A percentile compares a stretch with the other conserved stretches of the same genome.
Conservation (phyloP, 805 yeast species). For the Schizosaccharomyces osmophilus region DNA sequence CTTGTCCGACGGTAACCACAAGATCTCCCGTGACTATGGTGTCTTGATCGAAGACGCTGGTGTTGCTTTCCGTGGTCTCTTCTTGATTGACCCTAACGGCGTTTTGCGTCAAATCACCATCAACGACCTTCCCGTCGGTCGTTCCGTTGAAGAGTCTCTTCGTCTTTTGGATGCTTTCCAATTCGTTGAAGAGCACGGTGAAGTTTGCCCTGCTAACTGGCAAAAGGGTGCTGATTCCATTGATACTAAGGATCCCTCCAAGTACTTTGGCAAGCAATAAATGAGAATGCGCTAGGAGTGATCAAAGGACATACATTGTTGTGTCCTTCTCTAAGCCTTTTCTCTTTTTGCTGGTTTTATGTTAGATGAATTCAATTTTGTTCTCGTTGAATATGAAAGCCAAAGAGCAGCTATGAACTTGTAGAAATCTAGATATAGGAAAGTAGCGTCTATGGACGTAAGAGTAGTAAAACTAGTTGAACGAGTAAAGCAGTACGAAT, state of each 20-base stretch:
- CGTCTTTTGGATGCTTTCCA: slow-evolving; percentile 98
- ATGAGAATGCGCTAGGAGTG: neutral
- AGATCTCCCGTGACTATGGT: slow-evolving; percentile 87
- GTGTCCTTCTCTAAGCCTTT: neutral
- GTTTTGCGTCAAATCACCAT: slow-evolving; percentile 84
- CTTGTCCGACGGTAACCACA: slow-evolving; percentile 89
- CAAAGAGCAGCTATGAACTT: no score
- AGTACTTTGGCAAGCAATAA: slow-evolving; percentile 28
- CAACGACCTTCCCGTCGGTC: slow-evolving; percentile 98
- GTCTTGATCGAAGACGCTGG: slow-evolving; percentile 92
- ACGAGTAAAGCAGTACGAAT: no score
- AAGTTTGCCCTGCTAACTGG: slow-evolving; percentile 99
- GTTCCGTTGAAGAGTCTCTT: slow-evolving; percentile 92
- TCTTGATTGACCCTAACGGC: slow-evolving; percentile 91
- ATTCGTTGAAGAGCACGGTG: slow-evolving; percentile 97
- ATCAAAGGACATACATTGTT: neutral
- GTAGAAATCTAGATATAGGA: no score
- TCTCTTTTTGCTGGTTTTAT: no score
- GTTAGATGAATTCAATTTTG: no score
- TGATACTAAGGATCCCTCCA: slow-evolving; percentile 52
- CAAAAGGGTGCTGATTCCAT: slow-evolving; percentile 77
- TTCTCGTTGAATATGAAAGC: no score
- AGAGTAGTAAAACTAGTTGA: no score
- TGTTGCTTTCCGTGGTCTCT: slow-evolving; percentile 91
- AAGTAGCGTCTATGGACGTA: no score